Base-by-base conservation (phyloP, 202 grass and related monocot genomes). In the Panicum virgatum region DNA sequence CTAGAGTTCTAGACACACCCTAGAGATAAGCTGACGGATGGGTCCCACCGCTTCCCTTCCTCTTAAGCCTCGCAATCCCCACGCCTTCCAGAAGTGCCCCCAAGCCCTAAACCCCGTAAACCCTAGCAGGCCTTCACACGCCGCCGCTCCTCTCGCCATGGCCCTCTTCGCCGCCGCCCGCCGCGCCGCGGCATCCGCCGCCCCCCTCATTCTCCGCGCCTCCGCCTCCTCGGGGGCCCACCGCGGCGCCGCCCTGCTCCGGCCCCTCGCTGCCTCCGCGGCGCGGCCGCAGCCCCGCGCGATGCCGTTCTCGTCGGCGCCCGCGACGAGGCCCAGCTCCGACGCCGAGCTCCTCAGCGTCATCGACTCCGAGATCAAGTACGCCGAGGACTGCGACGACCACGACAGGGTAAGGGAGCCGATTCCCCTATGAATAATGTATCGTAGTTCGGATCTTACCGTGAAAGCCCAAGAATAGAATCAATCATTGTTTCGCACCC, bases 311-410 rank as follows among this genome's bases (percentile, higher is more conserved):
- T 89, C 92, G 22, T 89, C 92, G 52, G 67, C 53, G 4, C 32
- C 78, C 22, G 70, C 75, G 40, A 61, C 75, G 61, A 97, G 78
- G 57, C 86, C 86, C 15, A 66, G 67, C 50, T 83, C 66, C 36
- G 96, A 95, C 36, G 72, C 70, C 40, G 82, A 88, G 20, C 90
- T 98, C 13, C 84, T 93, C 20, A 72, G 89, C 34, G 77, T 98
- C 34, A 80, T 98, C 10, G 89, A 93, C 2, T 78, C 89, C 4
- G 96, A 96, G 83, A 96, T 98, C 62, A 98, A 98, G 85, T 98
- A 61, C 72, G 87, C 96, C 20, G 86, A 90, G 85, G 96, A 98
- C 38, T 90, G 84, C 59, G 90, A 98, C 66, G 87, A 98, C 85
- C 90, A 93, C 59, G 87, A 89, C 46, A 77, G 85, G 76, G 90